Evolutionary conservation across 2,329 filamentous ascomycete genomes (phyloP), one percentile per base, ranked within the genome.

Genomic region (Colletotrichum echinochloae): DNA sequence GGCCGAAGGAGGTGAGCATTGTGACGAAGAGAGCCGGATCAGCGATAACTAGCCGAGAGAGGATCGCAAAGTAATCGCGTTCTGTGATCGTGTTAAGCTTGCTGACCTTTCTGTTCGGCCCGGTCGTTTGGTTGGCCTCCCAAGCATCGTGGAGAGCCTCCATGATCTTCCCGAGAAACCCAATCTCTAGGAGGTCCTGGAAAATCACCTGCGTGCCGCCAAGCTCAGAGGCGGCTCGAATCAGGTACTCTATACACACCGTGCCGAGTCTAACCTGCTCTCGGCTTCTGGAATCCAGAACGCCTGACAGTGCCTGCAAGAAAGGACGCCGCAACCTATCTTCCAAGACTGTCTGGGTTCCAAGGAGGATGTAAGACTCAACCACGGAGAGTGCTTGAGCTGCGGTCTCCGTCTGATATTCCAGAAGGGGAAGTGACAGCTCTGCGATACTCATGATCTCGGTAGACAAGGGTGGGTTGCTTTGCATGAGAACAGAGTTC

Each of bases 31-130:
- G 83, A 2, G 81, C 81, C 0, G 95, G 93, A 46, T 92, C 92
- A 0, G 91, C 90, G 2, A 97, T 82, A 0, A 91, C 89, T 20
- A 98, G 87, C 1, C 95, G 91, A 2, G 94, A 91, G 2, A 99
- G 85, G 2, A 98, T 90, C 5, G 90, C 88, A 77, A 97, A 92
- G 79, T 97, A 97, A 77, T 97, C 93, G 0, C 92, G 92, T 77
- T 97, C 90, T 0, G 93, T 91, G 14, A 94, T 87, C 16, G 90
- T 89, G 75, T 92, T 91, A 41, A 98, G 88, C 37, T 89, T 88
- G 49, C 90, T 88, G 26, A 89, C 85, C 74, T 88, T 92, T 33
- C 88, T 87, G 76, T 93, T 92, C 0, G 95, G 95, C 0, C 96
- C 95, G 0, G 92, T 93, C 0, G 92, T 94, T 78, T 97, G 91